A percentile compares a stretch with the other conserved stretches of the same genome.
These are phyloP conservation scores for Bidens hawaiensis DNA, from an alignment of 140 eudicot genomes.

Conservation along the genomic window DNA sequence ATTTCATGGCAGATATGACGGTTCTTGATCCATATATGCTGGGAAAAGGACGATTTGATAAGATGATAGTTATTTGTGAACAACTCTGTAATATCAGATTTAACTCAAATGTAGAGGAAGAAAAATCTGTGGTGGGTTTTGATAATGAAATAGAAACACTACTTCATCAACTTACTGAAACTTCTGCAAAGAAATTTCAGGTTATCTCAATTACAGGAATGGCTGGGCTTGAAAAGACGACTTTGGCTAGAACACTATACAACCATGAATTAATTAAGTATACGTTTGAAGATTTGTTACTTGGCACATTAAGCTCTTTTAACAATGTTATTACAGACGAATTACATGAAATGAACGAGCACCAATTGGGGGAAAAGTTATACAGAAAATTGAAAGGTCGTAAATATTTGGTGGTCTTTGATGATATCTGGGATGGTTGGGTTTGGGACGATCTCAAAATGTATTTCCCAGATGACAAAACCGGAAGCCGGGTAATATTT, in stretches of 20 bases:
- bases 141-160: not conserved
- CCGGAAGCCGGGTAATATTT: too few species aligned
- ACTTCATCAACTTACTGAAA: not conserved
- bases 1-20: too few species aligned
- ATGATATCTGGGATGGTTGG: constrained; percentile 23
- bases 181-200: too few species aligned
- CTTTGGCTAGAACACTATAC: constrained; percentile 19
- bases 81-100: constrained; percentile 8
- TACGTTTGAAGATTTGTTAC: too few species aligned
- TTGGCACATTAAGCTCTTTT: too few species aligned
- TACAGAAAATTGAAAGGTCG: constrained; percentile 1
- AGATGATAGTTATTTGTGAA: not conserved
- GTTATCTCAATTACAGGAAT: too few species aligned
- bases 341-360: too few species aligned
- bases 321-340: too few species aligned
- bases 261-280: not conserved
- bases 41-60: not conserved
- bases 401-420: too few species aligned
- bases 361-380: too few species aligned
- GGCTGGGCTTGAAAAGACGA: too few species aligned
- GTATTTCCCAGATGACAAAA: constrained; percentile 16
- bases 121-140: constrained; percentile 15
- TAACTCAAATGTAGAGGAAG: not conserved
- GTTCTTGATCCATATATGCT: too few species aligned
- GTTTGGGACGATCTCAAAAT: constrained; percentile 23